A percentile compares a stretch with the other conserved stretches of the same genome.
phyloP scores from a whole-genome alignment of 2,329 filamentous ascomycete genomes.

The Bertia moriformis region DNA sequence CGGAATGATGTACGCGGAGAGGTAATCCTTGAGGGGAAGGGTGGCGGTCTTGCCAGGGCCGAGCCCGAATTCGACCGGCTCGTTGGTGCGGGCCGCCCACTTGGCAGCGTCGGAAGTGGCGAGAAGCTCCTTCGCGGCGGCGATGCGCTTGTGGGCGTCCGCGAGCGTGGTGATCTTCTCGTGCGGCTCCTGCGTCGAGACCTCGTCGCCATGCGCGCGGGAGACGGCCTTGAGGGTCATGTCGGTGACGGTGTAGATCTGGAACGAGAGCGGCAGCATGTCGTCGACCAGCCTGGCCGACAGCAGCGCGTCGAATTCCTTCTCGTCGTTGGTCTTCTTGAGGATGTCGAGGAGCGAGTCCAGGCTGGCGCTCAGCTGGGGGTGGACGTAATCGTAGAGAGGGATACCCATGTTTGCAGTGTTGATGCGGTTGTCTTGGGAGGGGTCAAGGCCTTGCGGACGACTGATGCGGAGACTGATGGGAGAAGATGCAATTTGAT shows the following conservation, averaged over 20 bases:
- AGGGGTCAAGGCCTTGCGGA: no score
- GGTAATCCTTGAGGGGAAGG: background rate
- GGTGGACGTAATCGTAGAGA: background rate
- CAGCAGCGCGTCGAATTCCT: background rate
- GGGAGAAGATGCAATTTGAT: no score
- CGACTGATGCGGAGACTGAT: no score
- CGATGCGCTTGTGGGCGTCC: background rate
- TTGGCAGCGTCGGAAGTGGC: no score
- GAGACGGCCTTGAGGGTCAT: background rate
- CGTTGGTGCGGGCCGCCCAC: no score
- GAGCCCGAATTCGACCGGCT: background rate
- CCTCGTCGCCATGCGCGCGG: background rate
- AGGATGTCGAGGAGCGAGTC: background rate
- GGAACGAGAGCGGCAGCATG: background rate
- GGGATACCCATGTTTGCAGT: background rate
- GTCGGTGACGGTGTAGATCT: background rate
- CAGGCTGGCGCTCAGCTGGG: background rate
- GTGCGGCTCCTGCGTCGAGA: background rate
- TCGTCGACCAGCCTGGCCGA: background rate
- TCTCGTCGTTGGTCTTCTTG: background rate
- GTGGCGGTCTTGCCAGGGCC: background rate
- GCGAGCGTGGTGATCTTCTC: background rate
- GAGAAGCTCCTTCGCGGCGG: background rate
- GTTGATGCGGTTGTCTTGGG: no score
- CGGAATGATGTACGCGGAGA: background rate